Conservation (phyloP, 1,284 basidiomycete genomes). For the Athelia sp. region DNA sequence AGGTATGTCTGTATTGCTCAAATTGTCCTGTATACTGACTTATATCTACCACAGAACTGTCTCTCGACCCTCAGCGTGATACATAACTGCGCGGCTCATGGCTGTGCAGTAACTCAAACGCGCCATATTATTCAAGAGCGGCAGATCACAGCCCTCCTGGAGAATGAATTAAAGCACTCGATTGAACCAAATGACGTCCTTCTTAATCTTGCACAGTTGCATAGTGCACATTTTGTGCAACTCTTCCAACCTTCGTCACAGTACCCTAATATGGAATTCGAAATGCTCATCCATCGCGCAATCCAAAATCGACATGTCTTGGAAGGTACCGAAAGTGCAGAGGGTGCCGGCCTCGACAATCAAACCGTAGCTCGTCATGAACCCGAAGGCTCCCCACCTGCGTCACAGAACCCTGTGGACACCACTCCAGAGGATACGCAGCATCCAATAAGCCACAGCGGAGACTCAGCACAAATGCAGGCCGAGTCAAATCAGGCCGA, state of each 20-base stretch:
- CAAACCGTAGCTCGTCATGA: too few species aligned
- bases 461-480: too few species aligned
- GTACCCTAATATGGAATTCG: not conserved
- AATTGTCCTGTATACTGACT: not conserved
- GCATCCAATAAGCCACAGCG: too few species aligned
- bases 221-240: not conserved
- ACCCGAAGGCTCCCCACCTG: too few species aligned
- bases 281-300: not conserved
- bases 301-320: not conserved
- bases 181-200: not conserved
- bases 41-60: not conserved
- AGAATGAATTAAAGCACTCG: not conserved
- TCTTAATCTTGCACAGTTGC: slow-evolving; percentile 2
- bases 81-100: slow-evolving; percentile 1
- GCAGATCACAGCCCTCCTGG: not conserved
- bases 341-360: too few species aligned
- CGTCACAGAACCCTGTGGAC: too few species aligned
- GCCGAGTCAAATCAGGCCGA: too few species aligned
- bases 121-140: not conserved
- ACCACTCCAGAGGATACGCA: too few species aligned
- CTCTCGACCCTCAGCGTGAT: not conserved
- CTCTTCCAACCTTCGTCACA: not conserved
- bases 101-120: not conserved
- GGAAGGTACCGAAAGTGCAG: not conserved
- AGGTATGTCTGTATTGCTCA: not conserved